Evolutionary conservation across 345 rosid species (phyloP).

Genomic region (Eucalyptus curtisii): DNA sequence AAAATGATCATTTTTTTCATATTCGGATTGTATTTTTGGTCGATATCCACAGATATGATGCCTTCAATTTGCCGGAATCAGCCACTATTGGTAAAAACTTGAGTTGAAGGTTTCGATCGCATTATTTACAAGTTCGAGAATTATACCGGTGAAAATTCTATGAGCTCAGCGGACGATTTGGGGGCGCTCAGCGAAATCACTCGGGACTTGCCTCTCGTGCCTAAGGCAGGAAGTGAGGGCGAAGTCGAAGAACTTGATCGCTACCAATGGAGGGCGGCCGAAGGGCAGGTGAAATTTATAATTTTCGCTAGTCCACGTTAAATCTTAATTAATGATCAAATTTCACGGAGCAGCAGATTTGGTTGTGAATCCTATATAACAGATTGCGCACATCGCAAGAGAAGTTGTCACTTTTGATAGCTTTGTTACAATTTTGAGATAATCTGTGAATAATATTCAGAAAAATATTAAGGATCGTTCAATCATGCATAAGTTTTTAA

Average conservation of each 20-base stretch:
- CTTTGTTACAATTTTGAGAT: not conserved
- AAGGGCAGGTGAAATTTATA: not conserved
- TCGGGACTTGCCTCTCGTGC: slow-evolving; percentile 36
- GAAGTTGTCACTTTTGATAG: not conserved
- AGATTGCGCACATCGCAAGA: not conserved
- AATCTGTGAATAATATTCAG: not conserved
- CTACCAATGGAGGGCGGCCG: slow-evolving; percentile 24
- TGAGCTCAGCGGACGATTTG: slow-evolving; percentile 22
- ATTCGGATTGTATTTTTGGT: not conserved
- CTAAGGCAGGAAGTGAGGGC: slow-evolving; percentile 13
- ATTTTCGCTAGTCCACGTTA: not conserved
- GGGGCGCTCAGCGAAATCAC: slow-evolving; percentile 19
- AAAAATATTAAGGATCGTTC: not conserved
- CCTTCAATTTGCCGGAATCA: not conserved
- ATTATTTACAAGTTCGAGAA: not conserved
- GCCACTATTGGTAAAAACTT: accelerated
- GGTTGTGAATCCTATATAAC: not conserved
- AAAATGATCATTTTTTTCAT: not conserved
- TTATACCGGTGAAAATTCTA: not conserved
- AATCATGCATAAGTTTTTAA: accelerated
- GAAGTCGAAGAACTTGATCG: slow-evolving; percentile 44
- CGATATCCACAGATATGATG: not conserved
- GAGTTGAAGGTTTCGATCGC: not conserved
- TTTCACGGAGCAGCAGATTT: not conserved
- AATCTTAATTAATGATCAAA: not conserved